A percentile compares a stretch with the other conserved stretches of the same genome.
These are phyloP conservation scores for Lachnellula occidentalis DNA, from an alignment of 2,329 filamentous ascomycete species.

Conservation along the genomic window DNA sequence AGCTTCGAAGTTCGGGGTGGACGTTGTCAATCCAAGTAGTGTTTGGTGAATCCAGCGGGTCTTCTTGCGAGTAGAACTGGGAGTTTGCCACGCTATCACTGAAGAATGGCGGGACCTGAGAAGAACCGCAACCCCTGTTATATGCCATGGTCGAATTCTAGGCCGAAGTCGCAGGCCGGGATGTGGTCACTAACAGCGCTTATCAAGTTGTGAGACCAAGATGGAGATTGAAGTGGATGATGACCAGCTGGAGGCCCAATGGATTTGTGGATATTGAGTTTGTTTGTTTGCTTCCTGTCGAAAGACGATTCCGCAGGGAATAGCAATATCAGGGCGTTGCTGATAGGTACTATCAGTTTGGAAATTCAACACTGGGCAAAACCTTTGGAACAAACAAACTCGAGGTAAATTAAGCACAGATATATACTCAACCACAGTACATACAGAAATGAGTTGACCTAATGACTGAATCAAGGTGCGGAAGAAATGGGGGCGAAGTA, in stretches of 20 bases:
- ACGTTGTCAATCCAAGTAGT: conserved; percentile 13
- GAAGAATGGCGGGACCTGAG: conserved; percentile 7
- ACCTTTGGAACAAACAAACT: conserved; percentile 11
- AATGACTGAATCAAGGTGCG: neutral
- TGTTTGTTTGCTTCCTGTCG: conserved; percentile 6
- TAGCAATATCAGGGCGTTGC: neutral
- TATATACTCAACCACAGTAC: conserved; percentile 16
- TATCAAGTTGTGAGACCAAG: conserved; percentile 7
- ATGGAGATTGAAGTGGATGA: neutral
- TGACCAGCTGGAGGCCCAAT: conserved; percentile 2
- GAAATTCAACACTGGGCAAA: conserved; percentile 1
- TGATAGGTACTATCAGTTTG: neutral
- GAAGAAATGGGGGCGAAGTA: conserved; percentile 15
- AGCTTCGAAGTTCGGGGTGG: conserved; percentile 14
- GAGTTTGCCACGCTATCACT: conserved; percentile 5
- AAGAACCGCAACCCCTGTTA: conserved; percentile 4
- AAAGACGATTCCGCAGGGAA: neutral
- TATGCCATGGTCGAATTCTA: conserved; percentile 8
- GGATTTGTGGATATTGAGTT: neutral
- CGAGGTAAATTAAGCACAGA: conserved; percentile 6
- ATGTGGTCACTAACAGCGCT: conserved; percentile 3
- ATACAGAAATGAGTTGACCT: conserved; percentile 5
- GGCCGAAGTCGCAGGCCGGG: neutral
- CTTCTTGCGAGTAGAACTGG: conserved; percentile 9
- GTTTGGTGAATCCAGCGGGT: conserved; percentile 3